These are phyloP conservation scores for Penicillium vulpinum DNA, from an alignment of 2,329 filamentous ascomycete species.

Conservation along the genomic window DNA sequence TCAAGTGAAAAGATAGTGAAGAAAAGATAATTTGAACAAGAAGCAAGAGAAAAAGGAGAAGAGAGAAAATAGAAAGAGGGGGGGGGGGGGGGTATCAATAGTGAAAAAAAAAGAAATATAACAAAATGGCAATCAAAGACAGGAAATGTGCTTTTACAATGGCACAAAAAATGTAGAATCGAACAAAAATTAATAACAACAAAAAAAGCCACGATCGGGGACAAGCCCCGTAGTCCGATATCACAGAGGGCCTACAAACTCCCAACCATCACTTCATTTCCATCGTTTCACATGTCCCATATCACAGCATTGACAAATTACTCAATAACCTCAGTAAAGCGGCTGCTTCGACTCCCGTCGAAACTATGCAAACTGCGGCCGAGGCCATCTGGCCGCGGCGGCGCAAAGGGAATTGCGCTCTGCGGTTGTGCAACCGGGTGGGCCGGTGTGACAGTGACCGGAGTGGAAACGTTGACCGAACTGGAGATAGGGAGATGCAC, in stretches of 20 bases:
- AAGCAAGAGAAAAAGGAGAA: neutral
- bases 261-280: slow-evolving; percentile 13
- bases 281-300: slow-evolving; percentile 25
- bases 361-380: slow-evolving; percentile 45
- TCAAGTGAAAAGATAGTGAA: neutral
- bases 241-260: neutral
- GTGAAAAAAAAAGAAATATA: slow-evolving; percentile 14
- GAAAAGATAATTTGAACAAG: neutral
- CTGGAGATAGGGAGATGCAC: slow-evolving; percentile 46
- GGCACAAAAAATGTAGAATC: neutral
- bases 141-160: slow-evolving; percentile 5
- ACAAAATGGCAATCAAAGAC: slow-evolving; percentile 9
- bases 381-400: slow-evolving; percentile 39
- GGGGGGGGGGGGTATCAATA: slow-evolving; percentile 17
- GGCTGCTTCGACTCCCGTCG: slow-evolving; percentile 49
- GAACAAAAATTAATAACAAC: neutral
- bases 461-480: slow-evolving; percentile 29
- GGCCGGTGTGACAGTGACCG: slow-evolving; percentile 26
- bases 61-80: slow-evolving; percentile 5
- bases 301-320: slow-evolving; percentile 15
- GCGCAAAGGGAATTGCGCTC: slow-evolving; percentile 27
- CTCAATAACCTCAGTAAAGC: slow-evolving; percentile 43
- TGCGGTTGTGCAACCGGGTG: slow-evolving; percentile 29
- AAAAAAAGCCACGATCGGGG: neutral
- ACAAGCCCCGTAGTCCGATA: neutral